Percentiles rank a stretch among this genome's conserved stretches.
These are phyloP conservation scores for Oryza meyeriana DNA, from an alignment of 176 grass and related monocot genomes.

Conservation along the genomic window DNA sequence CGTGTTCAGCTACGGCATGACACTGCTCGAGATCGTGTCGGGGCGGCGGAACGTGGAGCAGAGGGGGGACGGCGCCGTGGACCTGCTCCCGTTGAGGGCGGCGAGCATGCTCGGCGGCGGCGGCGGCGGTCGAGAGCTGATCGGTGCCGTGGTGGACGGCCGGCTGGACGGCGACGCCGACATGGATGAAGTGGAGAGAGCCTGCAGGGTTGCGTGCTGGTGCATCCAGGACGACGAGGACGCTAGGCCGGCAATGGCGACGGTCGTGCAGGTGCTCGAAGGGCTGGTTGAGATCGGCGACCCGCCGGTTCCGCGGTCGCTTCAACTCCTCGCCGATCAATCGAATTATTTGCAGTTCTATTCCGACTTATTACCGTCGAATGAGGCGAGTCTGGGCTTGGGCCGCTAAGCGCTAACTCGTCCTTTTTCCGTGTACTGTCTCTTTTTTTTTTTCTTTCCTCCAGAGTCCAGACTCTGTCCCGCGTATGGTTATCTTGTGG, in stretches of 20 bases:
- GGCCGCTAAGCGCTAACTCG: too few species aligned
- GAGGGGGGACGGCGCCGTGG: too few species aligned
- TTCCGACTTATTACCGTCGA: background rate
- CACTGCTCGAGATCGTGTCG: constrained; percentile 6
- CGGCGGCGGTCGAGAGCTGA: background rate
- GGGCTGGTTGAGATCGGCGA: background rate
- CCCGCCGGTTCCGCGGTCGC: background rate
- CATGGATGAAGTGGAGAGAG: background rate
- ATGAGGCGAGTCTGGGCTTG: too few species aligned
- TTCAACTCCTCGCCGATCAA: background rate
- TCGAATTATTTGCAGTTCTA: background rate
- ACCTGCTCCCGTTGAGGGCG: background rate
- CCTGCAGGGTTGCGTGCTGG: background rate
- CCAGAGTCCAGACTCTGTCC: too few species aligned
- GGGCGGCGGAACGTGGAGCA: background rate
- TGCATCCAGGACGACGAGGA: background rate
- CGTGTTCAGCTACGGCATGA: constrained; percentile 28
- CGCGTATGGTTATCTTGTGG: too few species aligned
- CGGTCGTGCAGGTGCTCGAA: background rate
- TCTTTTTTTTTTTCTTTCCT: too few species aligned
- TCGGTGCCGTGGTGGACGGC: background rate
- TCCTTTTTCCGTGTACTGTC: too few species aligned
- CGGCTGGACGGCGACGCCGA: background rate
- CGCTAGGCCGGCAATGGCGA: background rate
- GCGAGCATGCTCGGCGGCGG: background rate